Conservation (phyloP, 2,329 filamentous ascomycete genomes). For the Exutisphaerella laricina region DNA sequence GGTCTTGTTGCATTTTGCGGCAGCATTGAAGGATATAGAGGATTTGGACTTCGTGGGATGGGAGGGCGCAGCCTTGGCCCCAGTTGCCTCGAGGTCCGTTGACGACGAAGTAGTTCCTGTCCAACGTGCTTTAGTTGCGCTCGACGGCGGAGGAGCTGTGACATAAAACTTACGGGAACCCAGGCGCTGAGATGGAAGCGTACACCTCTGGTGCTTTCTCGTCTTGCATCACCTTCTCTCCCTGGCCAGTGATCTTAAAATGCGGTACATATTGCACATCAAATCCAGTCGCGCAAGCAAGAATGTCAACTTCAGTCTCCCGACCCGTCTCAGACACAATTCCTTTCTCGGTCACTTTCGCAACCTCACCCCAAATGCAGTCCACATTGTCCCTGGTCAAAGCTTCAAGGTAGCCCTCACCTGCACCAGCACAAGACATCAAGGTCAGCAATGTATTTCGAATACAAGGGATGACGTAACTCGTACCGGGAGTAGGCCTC, state of each 20-base stretch:
- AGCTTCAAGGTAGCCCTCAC: constrained; percentile 37
- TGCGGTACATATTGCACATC: constrained; percentile 33
- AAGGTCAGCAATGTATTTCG: too few species aligned
- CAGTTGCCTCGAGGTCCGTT: constrained; percentile 20
- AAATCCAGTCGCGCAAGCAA: constrained; percentile 43
- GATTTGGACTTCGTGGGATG: constrained; percentile 16
- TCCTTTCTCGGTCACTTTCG: constrained; percentile 21
- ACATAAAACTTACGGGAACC: constrained; percentile 19
- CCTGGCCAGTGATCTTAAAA: constrained; percentile 36
- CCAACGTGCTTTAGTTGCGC: background rate
- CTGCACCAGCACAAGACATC: too few species aligned
- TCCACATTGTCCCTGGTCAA: constrained; percentile 26
- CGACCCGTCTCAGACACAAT: constrained; percentile 20
- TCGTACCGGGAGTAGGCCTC: constrained; percentile 52
- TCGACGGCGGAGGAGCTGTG: background rate
- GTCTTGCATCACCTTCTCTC: constrained; percentile 26
- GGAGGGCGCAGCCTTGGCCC: constrained; percentile 18
- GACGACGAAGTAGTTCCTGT: constrained; percentile 30
- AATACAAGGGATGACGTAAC: too few species aligned
- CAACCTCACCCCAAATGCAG: constrained; percentile 23
- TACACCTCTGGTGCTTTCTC: constrained; percentile 25
- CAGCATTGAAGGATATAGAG: constrained; percentile 24
- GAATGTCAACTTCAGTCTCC: constrained; percentile 25
- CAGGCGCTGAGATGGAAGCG: constrained; percentile 25
- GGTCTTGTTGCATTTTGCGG: constrained; percentile 25